Base-by-base conservation (phyloP, 2,329 filamentous ascomycete species). In the Ascomycota sp. region DNA sequence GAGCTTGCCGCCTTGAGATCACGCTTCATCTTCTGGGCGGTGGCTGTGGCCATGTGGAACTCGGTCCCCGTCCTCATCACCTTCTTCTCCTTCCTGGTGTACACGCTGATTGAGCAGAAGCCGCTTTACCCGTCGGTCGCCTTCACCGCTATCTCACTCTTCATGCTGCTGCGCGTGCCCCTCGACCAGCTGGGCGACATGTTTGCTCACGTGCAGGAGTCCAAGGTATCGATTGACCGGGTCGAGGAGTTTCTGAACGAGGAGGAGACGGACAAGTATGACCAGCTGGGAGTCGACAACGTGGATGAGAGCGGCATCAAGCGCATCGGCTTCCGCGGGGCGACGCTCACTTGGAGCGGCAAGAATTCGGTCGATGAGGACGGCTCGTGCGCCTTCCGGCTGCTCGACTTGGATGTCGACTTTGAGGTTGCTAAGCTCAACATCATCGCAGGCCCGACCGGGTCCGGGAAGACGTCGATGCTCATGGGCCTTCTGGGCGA, bases 191-290 rank as follows among this genome's bases (percentile, higher is more conserved):
- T 98, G 31, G 89, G 89, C 30, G 89, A 98, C 52, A 98, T 98
- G 89, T 77, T 95, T 45, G 89, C 89, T 8, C 89, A 95, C 54
- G 85, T 98, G 4, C 83, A 94, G 55, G 89, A 98, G 53, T 81
- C 85, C 17, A 92, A 92, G 56, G 86, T 98, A 13, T 98, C 89
- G 0, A 74, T 98, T 30, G 85, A 94, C 45, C 85, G 89, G 60
- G 81, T 98, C 7, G 86, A 98, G 46, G 79, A 92, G 42, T 98
- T 94, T 43, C 54, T 98, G 25, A 74, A 66, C 33, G 89, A 98
- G 48, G 83, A 89, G 7, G 89, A 98, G 56, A 98, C 89, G 0
- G 82, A 91, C 34, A 98, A 98, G 51, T 95, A 94, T 46, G 61
- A 69, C 23, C 89, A 95, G 46, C 64, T 98, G 2, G 69, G 74